Evolutionary conservation across 306 rosid genomes (phyloP), one percentile per base, ranked within the genome.

Genomic region (Gynostemma pentaphyllum): DNA sequence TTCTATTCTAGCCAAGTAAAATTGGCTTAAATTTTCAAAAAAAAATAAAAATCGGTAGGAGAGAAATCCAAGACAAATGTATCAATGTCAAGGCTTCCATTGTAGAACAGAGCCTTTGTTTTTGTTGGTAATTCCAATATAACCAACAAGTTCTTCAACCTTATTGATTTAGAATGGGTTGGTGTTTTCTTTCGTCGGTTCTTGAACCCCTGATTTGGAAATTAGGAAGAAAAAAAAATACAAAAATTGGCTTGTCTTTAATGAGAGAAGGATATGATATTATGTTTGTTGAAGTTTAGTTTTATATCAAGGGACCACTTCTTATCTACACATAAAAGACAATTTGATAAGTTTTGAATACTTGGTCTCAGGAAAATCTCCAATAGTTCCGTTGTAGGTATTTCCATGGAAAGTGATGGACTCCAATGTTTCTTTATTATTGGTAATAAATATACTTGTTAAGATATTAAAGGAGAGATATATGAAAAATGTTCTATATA

Each of bases 161-260:
- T 15, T n/a, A 52, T 24, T 29, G 71, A 70, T 62, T n/a, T 55
- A 68, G 67, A 67, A 69, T 59, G 46, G 71, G 54, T 62, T 50
- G 8, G 73, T 45, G n/a, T n/a, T n/a, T n/a, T 62, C 53, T 18
- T 53, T 77, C 28, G 80, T 48, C 70, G 18, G 40, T 39, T 52
- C 61, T 55, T 40, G 32, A 64, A 66, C 64, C 59, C 40, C 32
- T 41, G 8, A 64, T 41, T 74, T 67, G 47, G 63, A 70, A 51
- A 71, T 39, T n/a, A 45, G 50, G 70, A 23, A 70, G 41, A 77
- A 57, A 47, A 53, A 63, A 70, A 60, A 67, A 69, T 57, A 47
- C 70, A 70, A 69, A n/a, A 54, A 37, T 53, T 74, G 75, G 72
- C 73, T 64, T 70, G 74, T 55, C 49, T 66, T 53, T 28, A 72